A percentile compares a stretch with the other conserved stretches of the same genome.
Conservation (phyloP, 1,284 basidiomycete species). For the Neonothopanus nambi region DNA sequence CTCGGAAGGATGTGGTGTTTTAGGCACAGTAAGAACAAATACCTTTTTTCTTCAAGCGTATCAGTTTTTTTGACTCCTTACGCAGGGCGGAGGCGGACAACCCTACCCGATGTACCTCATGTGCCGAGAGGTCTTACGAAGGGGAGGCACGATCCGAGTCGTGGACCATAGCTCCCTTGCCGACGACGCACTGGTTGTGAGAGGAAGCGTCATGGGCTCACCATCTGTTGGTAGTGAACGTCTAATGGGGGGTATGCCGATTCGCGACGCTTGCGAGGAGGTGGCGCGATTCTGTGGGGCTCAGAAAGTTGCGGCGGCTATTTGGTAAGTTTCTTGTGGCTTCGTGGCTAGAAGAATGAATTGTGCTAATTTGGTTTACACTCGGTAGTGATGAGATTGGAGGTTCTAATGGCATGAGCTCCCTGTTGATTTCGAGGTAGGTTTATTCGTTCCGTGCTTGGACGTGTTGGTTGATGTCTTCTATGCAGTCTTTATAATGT, state of each 20-base stretch:
- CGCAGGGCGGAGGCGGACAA: constrained; percentile 32
- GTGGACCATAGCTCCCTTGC: constrained; percentile 33
- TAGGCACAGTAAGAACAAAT: constrained; percentile 33
- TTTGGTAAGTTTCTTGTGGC: constrained; percentile 27
- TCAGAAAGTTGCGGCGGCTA: constrained; percentile 35
- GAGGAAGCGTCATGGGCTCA: constrained; percentile 47
- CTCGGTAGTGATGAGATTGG: constrained; percentile 47
- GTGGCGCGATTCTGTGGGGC: constrained; percentile 36
- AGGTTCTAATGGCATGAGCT: constrained; percentile 54
- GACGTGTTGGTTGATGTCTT: background rate
- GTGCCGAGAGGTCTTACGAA: constrained; percentile 42
- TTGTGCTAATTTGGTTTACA: background rate
- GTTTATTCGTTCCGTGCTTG: constrained; percentile 10
- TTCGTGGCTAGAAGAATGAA: constrained; percentile 1
- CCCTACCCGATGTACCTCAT: constrained; percentile 49
- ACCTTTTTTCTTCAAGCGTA: background rate
- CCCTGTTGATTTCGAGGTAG: constrained; percentile 43
- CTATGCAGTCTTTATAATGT: constrained; percentile 27
- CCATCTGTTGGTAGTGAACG: constrained; percentile 26
- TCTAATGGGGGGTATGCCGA: background rate
- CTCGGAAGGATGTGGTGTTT: constrained; percentile 47
- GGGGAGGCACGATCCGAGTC: constrained; percentile 41
- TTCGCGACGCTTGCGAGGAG: constrained; percentile 24
- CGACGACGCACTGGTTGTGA: constrained; percentile 31
- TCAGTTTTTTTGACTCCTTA: background rate